phyloP scores from a whole-genome alignment of 495 filamentous ascomycete genomes.

The Penicillium samsonianum region DNA sequence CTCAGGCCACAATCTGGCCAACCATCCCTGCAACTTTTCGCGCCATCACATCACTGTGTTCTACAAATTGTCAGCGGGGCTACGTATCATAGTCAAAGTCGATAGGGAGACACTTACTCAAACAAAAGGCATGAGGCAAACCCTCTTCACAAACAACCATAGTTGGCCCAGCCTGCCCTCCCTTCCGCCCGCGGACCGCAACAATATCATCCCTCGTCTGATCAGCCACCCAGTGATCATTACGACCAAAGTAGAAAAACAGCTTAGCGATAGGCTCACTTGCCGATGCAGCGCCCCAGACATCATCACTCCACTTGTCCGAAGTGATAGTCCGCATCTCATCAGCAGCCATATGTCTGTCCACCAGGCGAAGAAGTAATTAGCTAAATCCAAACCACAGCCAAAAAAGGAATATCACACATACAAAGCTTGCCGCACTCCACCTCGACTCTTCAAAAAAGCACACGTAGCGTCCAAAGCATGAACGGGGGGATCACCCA shows the following conservation, averaged over 20 bases:
- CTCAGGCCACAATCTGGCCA: constrained; percentile 45
- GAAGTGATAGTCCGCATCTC: constrained; percentile 77
- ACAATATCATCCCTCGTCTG: constrained; percentile 75
- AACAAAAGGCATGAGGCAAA: constrained; percentile 80
- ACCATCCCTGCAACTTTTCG: constrained; percentile 65
- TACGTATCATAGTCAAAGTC: not conserved
- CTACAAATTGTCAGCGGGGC: constrained; percentile 33
- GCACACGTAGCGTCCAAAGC: constrained; percentile 60
- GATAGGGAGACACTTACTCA: constrained; percentile 52
- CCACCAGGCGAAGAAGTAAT: constrained; percentile 28
- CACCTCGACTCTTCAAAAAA: constrained; percentile 63
- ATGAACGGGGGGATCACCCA: constrained; percentile 53
- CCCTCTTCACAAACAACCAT: constrained; percentile 74
- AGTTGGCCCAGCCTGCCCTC: constrained; percentile 52
- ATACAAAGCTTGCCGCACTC: constrained; percentile 71
- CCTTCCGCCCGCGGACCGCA: constrained; percentile 41
- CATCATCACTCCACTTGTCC: constrained; percentile 75
- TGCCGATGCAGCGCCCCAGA: constrained; percentile 66
- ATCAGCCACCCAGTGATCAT: constrained; percentile 83
- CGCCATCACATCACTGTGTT: constrained; percentile 64
- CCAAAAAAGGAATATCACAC: constrained; percentile 26
- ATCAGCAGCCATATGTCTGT: constrained; percentile 64
- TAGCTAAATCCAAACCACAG: not conserved
- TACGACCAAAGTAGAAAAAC: constrained; percentile 75
- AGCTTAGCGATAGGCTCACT: constrained; percentile 56